Conservation (phyloP, 2,329 filamentous ascomycete genomes). For the Ophiostoma australiae region DNA sequence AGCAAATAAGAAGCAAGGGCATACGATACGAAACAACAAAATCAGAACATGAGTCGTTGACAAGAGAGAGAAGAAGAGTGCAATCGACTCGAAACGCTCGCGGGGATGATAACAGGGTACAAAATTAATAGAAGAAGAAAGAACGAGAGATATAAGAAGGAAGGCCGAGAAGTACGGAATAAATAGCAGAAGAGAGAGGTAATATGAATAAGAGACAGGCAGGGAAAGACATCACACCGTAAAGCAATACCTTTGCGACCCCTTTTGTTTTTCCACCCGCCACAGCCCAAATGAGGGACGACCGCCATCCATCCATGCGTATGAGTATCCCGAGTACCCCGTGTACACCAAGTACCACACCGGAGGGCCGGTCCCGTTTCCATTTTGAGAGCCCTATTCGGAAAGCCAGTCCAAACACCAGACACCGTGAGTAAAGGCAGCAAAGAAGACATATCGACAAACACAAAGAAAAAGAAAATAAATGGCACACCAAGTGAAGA, state of each 20-base stretch:
- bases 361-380: background rate
- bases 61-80: background rate
- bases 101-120: background rate
- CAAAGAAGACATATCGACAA: background rate
- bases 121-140: background rate
- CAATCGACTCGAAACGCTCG: background rate
- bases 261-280: background rate
- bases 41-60: background rate
- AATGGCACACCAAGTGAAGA: background rate
- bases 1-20: background rate
- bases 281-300: conserved; percentile 12
- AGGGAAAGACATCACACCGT: background rate
- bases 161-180: background rate
- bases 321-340: background rate
- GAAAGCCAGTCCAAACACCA: conserved; percentile 15
- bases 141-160: background rate
- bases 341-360: background rate
- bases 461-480: background rate
- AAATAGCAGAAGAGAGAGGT: background rate
- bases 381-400: conserved; percentile 4
- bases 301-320: background rate
- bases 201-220: background rate
- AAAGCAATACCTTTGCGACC: background rate
- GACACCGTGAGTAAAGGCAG: conserved; percentile 4
- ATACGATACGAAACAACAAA: background rate